Base-by-base conservation (phyloP, 306 rosid genomes). In the Trifolium repens region DNA sequence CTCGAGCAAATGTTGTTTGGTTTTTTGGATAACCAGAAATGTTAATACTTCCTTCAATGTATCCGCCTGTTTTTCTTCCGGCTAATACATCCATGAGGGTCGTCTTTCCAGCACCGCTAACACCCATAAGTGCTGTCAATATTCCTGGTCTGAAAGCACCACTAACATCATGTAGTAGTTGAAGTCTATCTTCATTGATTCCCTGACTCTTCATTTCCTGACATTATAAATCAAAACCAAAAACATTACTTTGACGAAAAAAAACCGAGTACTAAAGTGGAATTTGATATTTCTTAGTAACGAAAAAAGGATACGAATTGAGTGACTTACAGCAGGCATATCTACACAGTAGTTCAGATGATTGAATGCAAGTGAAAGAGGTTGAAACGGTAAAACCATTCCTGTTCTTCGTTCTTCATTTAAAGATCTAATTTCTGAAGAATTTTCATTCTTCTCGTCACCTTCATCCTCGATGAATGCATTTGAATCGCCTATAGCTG, bases 161-260 rank as follows among this genome's bases (percentile, higher is more conserved):
- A 40, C 93, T 84, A 2, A 86, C 85, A 78, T 90, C 89, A 57
- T 77, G 80, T 57, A 92, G 74, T 30, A 92, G 84, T 83, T 92
- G 88, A 76, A 92, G 90, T 47, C 89, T 85, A 55, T 84, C 86
- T 26, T 81, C 73, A 9, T 70, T 76, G 35, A 87, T 32, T 68
- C 91, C 93, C 8, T 79, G 83, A 70, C 17, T 81, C 85, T 81
- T 88, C 97, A 92, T 89, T 92, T 88, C 90, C 96, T 92, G 50
- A 60, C 66, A 24, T 17, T 24, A 64, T 58, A 55, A 57, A 46
- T 13, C 52, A 46, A 46, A 4, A 46, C 14, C 14, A 43, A 46
- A 12, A 46, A 3, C 52, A 46, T 46, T 46, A 46, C 52, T 54
- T 37, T 49, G 55, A 53, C 12, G 30, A 53, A 69, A 30, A 5